Evolutionary conservation across 805 yeast genomes (phyloP).

Genomic region (Groenewaldozyma salmanticensis): DNA sequence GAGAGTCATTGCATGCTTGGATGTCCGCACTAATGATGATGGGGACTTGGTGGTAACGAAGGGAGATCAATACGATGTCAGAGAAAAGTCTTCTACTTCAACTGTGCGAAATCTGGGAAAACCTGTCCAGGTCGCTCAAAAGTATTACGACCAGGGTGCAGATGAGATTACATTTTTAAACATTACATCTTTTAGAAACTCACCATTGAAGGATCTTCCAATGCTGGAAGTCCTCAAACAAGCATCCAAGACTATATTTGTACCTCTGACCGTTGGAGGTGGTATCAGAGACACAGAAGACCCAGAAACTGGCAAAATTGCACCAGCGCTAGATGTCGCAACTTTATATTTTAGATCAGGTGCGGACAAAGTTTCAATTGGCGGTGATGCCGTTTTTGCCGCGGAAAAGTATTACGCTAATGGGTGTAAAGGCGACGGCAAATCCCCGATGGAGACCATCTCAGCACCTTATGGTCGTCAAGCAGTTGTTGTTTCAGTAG

Average conservation of each 20-base stretch:
- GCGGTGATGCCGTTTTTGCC: constrained; percentile 91
- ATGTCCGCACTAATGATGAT: constrained; percentile 87
- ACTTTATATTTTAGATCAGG: constrained; percentile 88
- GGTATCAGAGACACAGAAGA: constrained; percentile 89
- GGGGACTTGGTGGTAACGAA: constrained; percentile 97
- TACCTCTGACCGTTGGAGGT: constrained; percentile 97
- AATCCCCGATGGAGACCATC: constrained; percentile 85
- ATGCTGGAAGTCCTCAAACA: constrained; percentile 80
- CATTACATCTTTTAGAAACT: constrained; percentile 91
- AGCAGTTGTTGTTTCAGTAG: constrained; percentile 98
- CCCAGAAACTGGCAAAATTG: constrained; percentile 59
- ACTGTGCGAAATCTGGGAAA: constrained; percentile 90
- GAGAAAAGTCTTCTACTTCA: constrained; percentile 55
- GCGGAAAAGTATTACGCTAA: constrained; percentile 70
- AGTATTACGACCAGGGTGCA: constrained; percentile 89
- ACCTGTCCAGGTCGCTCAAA: constrained; percentile 89
- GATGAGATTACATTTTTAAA: constrained; percentile 94
- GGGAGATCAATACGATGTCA: constrained; percentile 97
- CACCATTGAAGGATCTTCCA: constrained; percentile 88
- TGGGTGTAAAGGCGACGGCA: constrained; percentile 54
- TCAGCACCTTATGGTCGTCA: constrained; percentile 89
- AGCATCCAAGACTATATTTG: constrained; percentile 87
- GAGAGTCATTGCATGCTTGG: constrained; percentile 91
- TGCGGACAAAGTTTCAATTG: constrained; percentile 96
- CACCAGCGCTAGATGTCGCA: constrained; percentile 87